phyloP scores from a whole-genome alignment of 225 moss, liverwort and hornwort genomes.

The Marchantia polymorpha region DNA sequence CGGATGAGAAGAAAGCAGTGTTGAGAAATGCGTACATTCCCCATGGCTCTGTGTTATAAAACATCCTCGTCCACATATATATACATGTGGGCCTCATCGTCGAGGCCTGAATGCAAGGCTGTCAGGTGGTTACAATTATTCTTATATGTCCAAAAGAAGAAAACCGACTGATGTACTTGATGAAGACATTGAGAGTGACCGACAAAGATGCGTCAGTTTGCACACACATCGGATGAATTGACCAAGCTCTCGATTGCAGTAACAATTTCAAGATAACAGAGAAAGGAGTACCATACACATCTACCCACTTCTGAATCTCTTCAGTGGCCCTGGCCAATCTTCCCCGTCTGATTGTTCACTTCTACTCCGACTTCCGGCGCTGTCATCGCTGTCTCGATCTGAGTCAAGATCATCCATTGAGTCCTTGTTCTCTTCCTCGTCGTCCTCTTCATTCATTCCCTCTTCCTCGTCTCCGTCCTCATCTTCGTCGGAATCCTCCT shows the following conservation, averaged over 20 bases:
- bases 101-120: no score
- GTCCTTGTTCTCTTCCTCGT: constrained; percentile 13
- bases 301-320: constrained; percentile 29
- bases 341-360: constrained; percentile 47
- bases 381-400: constrained; percentile 34
- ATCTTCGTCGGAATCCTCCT: neutral
- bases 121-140: no score
- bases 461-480: neutral
- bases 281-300: no score
- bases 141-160: no score
- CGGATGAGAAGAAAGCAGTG: no score
- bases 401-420: constrained; percentile 16
- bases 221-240: neutral
- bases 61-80: no score
- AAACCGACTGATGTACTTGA: no score
- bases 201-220: neutral
- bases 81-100: no score
- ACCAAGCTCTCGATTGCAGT: neutral
- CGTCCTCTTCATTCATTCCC: neutral
- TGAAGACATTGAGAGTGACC: neutral
- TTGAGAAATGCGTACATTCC: no score
- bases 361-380: constrained; percentile 45
- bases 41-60: no score
- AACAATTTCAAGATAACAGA: neutral
- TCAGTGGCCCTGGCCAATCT: constrained; percentile 33